Evolutionary conservation across 495 filamentous ascomycete species (phyloP), one percentile per base, ranked within the genome.

Genomic region (Penicillium longicatenatum): DNA sequence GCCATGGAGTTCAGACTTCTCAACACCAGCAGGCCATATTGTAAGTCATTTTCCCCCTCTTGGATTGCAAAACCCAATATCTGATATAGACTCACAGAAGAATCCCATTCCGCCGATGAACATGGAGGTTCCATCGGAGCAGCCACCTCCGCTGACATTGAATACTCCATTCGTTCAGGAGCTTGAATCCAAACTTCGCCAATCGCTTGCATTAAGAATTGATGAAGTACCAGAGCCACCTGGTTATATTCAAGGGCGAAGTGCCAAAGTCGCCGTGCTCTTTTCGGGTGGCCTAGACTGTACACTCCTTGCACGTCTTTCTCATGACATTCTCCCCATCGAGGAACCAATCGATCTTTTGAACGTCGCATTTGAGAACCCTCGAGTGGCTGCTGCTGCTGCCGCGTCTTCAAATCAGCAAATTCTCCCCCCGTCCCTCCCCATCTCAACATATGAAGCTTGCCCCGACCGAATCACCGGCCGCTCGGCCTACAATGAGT

Each of bases 281-380:
- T 99, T 98, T 71, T 97, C 93, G 1, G 94, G 94, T 6, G 94
- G 94, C 0, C 78, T 99, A 9, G 94, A 99, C 69, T 97, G 94
- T 69, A 93, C 92, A 3, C 72, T 96, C 1, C 78, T 99, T 24
- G 93, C 95, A 12, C 81, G 92, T 50, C 70, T 98, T 22, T 75
- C 82, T n/a, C 92, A 97, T 62, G 89, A 96, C 26, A 72, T 92
- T 21, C 70, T 97, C 9, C 89, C 91, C 0, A 21, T 66, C 2
- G 67, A 79, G 6, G 84, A 94, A 58, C 74, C 77, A 6, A 88
- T 99, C 57, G 92, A 97, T 66, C 81, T 99, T 0, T 80, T 98
- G 19, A 99, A 99, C 61, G 93, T 99, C 43, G 94, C 92, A 0
- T 99, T 99, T 62, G 90, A 98, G 68, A 98, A 98, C 64, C 91